Base-by-base conservation (phyloP, 2,329 filamentous ascomycete species). In the Ophiostoma australiae region DNA sequence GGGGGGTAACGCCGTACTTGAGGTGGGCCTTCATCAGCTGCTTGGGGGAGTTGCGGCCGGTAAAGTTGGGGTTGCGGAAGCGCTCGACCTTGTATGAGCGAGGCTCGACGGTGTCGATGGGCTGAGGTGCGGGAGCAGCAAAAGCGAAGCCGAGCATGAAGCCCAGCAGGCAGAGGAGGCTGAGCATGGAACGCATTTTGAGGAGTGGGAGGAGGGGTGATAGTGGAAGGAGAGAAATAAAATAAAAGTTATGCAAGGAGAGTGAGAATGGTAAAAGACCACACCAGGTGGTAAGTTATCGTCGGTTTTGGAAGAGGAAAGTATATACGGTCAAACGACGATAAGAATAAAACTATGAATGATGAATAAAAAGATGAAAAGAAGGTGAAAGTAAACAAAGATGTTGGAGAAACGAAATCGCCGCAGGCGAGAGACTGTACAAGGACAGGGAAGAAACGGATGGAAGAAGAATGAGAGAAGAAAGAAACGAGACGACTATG, bases 1-100 rank as follows among this genome's bases (percentile, higher is more conserved):
- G 80, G 66, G 85, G 79, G 52, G 81, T 79, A 79, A 89, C 84
- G 73, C 86, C 84, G 78, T 85, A 93, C 78, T 94, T 94, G 75
- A 83, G 80, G 78, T 90, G 89, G 20, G 90, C 87, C 79, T 87
- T 91, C 69, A 85, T 80, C 75, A 94, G 82, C 69, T 89, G 88
- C 70, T 76, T 79, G 0, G 84, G 82, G n/a, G 89, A 89, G 80
- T 90, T 84, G 73, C 78, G 79, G 27, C 83, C 80, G 31, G 82
- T 81, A 77, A 88, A 87, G 71, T 82, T 81, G n/a, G 80, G 80
- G 75, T 88, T 89, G 69, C 82, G 79, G 67, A 86, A 80, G 48
- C 89, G 83, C 69, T 86, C 83, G 44, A 91, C 84, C 77, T 84
- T 86, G 81, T 90, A 91, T 8, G 87, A 87, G 31, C 85, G 82